Percentiles rank a stretch among this genome's conserved stretches.
Conservation (phyloP, 371 early-diverging fungal genomes). For the Fennellomyces sp. region DNA sequence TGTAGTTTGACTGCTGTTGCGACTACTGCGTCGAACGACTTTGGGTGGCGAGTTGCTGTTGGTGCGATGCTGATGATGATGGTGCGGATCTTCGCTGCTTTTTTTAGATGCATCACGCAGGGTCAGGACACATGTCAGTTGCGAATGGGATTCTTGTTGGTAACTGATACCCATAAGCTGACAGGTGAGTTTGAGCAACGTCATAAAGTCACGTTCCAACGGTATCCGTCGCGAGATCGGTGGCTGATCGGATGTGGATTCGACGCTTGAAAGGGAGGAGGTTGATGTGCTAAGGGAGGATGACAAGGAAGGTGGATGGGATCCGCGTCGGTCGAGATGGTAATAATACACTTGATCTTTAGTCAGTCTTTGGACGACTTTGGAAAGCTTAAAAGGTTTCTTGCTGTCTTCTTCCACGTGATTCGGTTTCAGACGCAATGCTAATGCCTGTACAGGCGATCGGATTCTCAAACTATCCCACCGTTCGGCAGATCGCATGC, state of each 20-base stretch:
- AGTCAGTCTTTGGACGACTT: slow-evolving; percentile 35
- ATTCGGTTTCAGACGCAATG: slow-evolving; percentile 8
- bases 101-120: slow-evolving; percentile 27
- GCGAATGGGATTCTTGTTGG: slow-evolving; percentile 22
- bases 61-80: not conserved
- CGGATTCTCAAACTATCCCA: slow-evolving; percentile 30
- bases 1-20: slow-evolving; percentile 17
- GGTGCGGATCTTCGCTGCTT: not conserved
- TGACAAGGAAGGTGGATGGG: slow-evolving; percentile 32
- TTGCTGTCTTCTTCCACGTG: slow-evolving; percentile 11
- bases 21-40: slow-evolving; percentile 15
- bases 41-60: not conserved
- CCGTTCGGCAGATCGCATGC: slow-evolving; percentile 35
- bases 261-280: slow-evolving; percentile 19
- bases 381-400: slow-evolving; percentile 14
- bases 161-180: slow-evolving; percentile 50
- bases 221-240: not conserved
- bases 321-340: slow-evolving; percentile 17
- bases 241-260: slow-evolving; percentile 15
- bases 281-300: slow-evolving; percentile 27
- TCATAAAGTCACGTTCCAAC: slow-evolving; percentile 28
- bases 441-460: slow-evolving; percentile 13
- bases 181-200: slow-evolving; percentile 30
- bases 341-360: slow-evolving; percentile 44
- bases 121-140: slow-evolving; percentile 37